Evolutionary conservation across 1,284 basidiomycete species (phyloP).

Genomic region (Grifola frondosa): DNA sequence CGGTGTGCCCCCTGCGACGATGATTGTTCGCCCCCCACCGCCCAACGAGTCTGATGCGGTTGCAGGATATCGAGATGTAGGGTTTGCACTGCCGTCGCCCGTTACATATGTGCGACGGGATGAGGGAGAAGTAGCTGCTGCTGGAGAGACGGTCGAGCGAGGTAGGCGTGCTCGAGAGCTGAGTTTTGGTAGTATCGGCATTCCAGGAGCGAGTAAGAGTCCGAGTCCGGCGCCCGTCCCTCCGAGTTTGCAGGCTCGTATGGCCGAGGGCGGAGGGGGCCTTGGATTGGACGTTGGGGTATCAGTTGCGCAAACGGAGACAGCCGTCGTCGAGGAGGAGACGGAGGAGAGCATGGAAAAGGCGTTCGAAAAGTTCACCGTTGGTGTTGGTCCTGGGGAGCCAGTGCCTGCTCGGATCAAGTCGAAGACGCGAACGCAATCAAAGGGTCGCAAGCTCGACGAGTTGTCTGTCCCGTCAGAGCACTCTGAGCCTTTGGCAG

Average conservation of each 20-base stretch:
- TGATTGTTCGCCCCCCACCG: constrained; percentile 30
- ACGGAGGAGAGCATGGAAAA: constrained; percentile 28
- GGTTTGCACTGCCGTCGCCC: constrained; percentile 19
- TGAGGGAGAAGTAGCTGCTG: constrained; percentile 7
- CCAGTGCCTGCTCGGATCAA: constrained; percentile 36
- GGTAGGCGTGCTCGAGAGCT: constrained; percentile 30
- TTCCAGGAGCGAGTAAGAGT: constrained; percentile 29
- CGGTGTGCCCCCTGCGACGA: constrained; percentile 30
- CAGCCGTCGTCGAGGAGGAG: constrained; percentile 6
- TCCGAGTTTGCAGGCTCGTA: constrained; percentile 3
- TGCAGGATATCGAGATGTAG: constrained; percentile 34
- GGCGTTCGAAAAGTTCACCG: constrained; percentile 40
- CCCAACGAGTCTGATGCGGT: constrained; percentile 34
- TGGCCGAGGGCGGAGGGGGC: constrained; percentile 10
- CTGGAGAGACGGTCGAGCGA: constrained; percentile 14
- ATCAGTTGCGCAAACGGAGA: neutral
- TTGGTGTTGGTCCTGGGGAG: constrained; percentile 47
- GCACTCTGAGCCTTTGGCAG: constrained; percentile 8
- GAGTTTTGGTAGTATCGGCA: constrained; percentile 54
- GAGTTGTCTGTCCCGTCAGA: constrained; percentile 5
- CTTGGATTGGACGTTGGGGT: constrained; percentile 15
- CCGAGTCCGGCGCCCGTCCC: constrained; percentile 28
- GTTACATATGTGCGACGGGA: constrained; percentile 6
- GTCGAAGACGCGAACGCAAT: constrained; percentile 35
- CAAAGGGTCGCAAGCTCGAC: constrained; percentile 21